Evolutionary conservation across 2,329 filamentous ascomycete species (phyloP).

Genomic region (Colletotrichum horii): DNA sequence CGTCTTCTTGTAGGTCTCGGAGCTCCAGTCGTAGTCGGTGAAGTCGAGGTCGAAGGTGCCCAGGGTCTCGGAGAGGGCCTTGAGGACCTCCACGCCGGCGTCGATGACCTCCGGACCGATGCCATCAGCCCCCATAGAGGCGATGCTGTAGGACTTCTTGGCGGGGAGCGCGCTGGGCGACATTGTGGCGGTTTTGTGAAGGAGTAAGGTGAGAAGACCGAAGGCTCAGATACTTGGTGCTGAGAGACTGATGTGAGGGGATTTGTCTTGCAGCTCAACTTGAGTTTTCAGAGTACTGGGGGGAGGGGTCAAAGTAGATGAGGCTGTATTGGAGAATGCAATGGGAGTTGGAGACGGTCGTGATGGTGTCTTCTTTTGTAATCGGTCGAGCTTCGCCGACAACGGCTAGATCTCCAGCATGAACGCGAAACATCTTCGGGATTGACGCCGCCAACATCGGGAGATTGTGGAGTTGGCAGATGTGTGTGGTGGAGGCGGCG

Average conservation of each 20-base stretch:
- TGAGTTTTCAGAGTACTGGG: neutral
- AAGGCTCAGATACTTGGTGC: neutral
- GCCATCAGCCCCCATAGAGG: slow-evolving; percentile 67
- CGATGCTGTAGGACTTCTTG: slow-evolving; percentile 52
- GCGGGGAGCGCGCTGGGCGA: slow-evolving; percentile 17
- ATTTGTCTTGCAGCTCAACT: neutral
- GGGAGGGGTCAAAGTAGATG: neutral
- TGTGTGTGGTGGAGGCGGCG: neutral
- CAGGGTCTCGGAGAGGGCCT: slow-evolving; percentile 54
- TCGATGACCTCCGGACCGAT: slow-evolving; percentile 69
- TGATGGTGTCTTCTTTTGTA: slow-evolving; percentile 14
- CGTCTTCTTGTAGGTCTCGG: slow-evolving; percentile 67
- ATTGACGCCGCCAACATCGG: neutral
- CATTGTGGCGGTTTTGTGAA: neutral
- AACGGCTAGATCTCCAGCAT: slow-evolving; percentile 1
- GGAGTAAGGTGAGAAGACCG: too few relatives aligned
- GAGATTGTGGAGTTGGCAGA: neutral
- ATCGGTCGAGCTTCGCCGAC: neutral
- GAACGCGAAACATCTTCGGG: neutral
- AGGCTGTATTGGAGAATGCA: neutral
- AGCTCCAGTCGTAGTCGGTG: slow-evolving; percentile 70
- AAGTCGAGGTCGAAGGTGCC: slow-evolving; percentile 67
- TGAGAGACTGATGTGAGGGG: neutral
- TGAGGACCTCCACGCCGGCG: slow-evolving; percentile 65
- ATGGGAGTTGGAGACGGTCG: neutral